Base-by-base conservation (phyloP, 352 stramenopile species). In the Phytopythium helicoides region DNA sequence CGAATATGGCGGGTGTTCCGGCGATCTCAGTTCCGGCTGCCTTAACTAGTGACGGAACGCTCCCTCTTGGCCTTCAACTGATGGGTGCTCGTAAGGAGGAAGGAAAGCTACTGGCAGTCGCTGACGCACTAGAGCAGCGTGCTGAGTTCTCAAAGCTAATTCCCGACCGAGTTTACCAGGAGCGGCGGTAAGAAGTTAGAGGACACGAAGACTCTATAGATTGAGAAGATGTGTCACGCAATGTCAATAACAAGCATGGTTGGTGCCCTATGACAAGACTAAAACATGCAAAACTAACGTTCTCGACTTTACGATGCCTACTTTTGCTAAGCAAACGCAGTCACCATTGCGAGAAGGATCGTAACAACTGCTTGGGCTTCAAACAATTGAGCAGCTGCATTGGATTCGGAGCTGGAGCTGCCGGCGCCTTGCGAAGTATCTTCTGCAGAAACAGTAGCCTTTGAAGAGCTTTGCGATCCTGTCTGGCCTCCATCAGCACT, bases 1-100 rank as follows among this genome's bases (percentile, higher is more conserved):
- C 85, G 3, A 97, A 87, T 52, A 75, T 97, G 48, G 90, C 90
- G 0, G 86, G 90, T 7, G 46, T 97, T 1, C 91, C 91, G 21
- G 73, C 89, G 6, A 69, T 97, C 14, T 95, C 87, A 2, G 46
- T 97, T 19, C 87, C 87, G 3, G 72, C 71, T 9, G 78, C 81
- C 19, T 57, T 88, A 19, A 92, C 79, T 10, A 79, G 21, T 14
- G 65, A 75, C 10, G 73, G 67, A 5, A 56, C 76, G 12, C 73
- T 89, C 33, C 81, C 86, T n/a, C 73, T 93, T 5, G 80, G 83
- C 19, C 66, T 94, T 1, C 86, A 95, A 54, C 71, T 95, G 37
- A 91, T 95, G 67, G 74, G 79, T 34, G 75, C 67, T 25, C 64
- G 67, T 19, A 76, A 86, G 47, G 64, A 71, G 1, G 86, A 95